phyloP scores from a whole-genome alignment of 2,329 filamentous ascomycete genomes.

The Samsoniella hepiali region DNA sequence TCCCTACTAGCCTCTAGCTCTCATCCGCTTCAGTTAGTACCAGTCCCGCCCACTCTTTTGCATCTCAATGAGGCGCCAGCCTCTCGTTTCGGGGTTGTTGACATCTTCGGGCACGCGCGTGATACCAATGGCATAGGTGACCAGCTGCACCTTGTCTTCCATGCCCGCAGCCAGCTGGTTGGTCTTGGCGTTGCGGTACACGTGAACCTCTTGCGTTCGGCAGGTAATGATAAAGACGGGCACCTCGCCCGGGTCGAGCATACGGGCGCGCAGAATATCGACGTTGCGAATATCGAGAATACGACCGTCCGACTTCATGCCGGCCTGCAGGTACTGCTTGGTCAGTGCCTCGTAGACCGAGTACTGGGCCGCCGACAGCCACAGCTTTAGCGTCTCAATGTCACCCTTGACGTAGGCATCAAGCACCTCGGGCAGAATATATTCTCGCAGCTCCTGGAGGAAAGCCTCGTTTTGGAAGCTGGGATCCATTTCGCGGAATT shows the following conservation, averaged over 20 bases:
- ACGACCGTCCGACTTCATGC: constrained; percentile 89
- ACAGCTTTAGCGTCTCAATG: constrained; percentile 82
- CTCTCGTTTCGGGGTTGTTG: constrained; percentile 92
- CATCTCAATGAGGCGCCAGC: constrained; percentile 96
- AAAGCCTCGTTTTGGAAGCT: constrained; percentile 94
- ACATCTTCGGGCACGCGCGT: constrained; percentile 93
- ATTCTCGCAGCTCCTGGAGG: constrained; percentile 91
- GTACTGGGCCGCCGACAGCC: constrained; percentile 95
- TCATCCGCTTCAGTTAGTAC: constrained; percentile 40
- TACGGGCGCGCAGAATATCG: constrained; percentile 76
- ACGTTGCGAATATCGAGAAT: constrained; percentile 95
- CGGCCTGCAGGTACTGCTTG: constrained; percentile 90
- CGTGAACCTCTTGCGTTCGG: constrained; percentile 94
- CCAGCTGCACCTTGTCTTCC: constrained; percentile 97
- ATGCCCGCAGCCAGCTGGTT: constrained; percentile 89
- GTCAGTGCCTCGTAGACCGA: constrained; percentile 95
- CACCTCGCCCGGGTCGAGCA: constrained; percentile 81
- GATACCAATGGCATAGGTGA: constrained; percentile 96
- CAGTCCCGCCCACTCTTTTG: constrained; percentile 97
- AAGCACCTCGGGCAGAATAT: constrained; percentile 93
- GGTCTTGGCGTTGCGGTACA: constrained; percentile 89
- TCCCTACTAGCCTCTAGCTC: neutral
- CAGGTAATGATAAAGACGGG: constrained; percentile 97
- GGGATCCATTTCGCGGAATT: constrained; percentile 94
- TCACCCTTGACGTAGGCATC: constrained; percentile 99